Base-by-base conservation (phyloP, 176 grass and related monocot genomes). In the Urochloa ruziziensis region DNA sequence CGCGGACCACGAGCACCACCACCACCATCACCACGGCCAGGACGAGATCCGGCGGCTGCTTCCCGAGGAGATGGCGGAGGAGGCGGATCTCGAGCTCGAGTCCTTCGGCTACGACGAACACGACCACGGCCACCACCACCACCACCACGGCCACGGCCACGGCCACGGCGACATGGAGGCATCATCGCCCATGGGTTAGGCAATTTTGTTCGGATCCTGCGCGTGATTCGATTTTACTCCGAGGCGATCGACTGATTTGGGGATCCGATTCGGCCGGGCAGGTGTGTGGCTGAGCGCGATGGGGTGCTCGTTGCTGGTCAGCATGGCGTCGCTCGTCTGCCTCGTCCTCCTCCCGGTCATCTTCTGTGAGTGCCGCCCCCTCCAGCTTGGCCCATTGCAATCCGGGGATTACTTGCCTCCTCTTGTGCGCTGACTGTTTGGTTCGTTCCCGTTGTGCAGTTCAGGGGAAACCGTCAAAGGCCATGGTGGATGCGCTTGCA, bases 251-350 rank as follows among this genome's bases (percentile, higher is more conserved):
- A 65, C 18, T 70, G 65, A 71, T 83, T 74, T 75, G 74, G 87
- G 75, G 64, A 33, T 47, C 85, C 65, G 64, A 57, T 43, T n/a
- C n/a, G n/a, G n/a, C n/a, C 10, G 17, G 39, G 80, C 89, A 99
- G 96, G 88, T 79, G 30, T 96, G 47, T 99, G 96, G 96, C 25
- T 96, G 65, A 86, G 83, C 34, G 96, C 96, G 67, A 99, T 99
- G 96, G 93, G 96, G 54, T 99, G 96, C 70, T 99, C 96, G 42
- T 86, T 99, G 44, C 85, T 99, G 67, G 96, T 99, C 73, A 99
- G 96, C 74, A 87, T 96, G 88, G 96, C 96, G 70, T 99, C 96
- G 2, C 85, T 99, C 64, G 89, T 99, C 77, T 99, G 96, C 91
- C 93, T 99, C 80, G 51, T 96, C 79, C 35, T 99, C 61, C 88